phyloP scores from a whole-genome alignment of 1,284 basidiomycete genomes.

The Rhodotorula sp. region DNA sequence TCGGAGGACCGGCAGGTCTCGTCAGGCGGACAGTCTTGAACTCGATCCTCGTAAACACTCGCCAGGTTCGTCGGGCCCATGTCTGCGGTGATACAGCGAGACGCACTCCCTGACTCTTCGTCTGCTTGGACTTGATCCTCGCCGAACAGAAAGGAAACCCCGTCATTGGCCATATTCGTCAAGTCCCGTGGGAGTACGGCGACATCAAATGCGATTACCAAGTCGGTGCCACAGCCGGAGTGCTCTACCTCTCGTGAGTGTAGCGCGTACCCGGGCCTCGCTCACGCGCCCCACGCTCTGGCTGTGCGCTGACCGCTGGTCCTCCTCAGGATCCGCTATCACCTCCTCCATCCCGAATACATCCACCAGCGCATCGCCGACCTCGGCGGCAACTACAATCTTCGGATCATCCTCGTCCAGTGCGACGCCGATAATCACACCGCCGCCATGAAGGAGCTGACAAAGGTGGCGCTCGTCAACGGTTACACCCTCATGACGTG shows the following conservation, averaged over 20 bases:
- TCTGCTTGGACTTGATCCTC: neutral
- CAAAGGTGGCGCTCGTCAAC: constrained; percentile 80
- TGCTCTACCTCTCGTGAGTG: constrained; percentile 84
- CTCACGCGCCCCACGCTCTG: neutral
- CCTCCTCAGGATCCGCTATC: constrained; percentile 74
- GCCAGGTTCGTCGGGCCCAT: constrained; percentile 55
- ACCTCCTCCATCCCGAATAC: constrained; percentile 96
- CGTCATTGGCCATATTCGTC: constrained; percentile 75
- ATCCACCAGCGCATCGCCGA: constrained; percentile 85
- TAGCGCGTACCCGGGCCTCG: constrained; percentile 25
- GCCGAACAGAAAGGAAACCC: constrained; percentile 75
- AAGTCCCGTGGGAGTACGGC: constrained; percentile 89
- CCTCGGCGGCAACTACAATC: constrained; percentile 73
- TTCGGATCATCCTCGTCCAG: constrained; percentile 82
- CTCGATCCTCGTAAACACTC: constrained; percentile 67
- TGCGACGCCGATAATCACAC: constrained; percentile 93
- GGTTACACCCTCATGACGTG: constrained; percentile 87
- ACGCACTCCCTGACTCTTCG: neutral
- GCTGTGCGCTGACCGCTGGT: neutral
- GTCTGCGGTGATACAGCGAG: neutral
- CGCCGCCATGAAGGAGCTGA: constrained; percentile 84
- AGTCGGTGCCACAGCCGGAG: constrained; percentile 92
- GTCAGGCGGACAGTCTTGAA: constrained; percentile 38
- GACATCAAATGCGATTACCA: constrained; percentile 93
- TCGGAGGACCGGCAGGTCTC: constrained; percentile 21